Conservation (phyloP, 495 filamentous ascomycete species). For the Parachaetomium inaequale region DNA sequence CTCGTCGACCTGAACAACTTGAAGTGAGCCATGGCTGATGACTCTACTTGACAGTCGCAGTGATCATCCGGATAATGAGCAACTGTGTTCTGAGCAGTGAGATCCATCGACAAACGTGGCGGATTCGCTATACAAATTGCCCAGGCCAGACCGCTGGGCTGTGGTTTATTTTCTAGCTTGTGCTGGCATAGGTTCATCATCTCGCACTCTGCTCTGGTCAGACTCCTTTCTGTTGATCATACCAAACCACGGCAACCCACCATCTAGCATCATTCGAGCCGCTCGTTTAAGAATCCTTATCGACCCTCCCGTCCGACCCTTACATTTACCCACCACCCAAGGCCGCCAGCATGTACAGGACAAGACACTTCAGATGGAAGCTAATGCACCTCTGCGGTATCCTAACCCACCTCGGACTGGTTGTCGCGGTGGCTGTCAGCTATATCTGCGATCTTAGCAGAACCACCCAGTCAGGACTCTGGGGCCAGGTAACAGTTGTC, state of each 20-base stretch:
- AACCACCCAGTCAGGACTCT: not conserved
- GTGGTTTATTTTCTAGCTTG: not conserved
- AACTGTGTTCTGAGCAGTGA: not conserved
- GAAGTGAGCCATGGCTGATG: not conserved
- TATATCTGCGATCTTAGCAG: conserved; percentile 24
- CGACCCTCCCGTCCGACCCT: not conserved
- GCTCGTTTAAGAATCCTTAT: not conserved
- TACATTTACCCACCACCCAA: not conserved
- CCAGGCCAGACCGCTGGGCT: not conserved
- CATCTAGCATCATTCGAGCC: not conserved
- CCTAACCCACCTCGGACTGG: conserved; percentile 27
- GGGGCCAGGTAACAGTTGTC: not conserved
- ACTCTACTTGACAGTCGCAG: not conserved
- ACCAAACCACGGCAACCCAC: not conserved
- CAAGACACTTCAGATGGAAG: conserved; percentile 32
- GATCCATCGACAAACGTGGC: not conserved
- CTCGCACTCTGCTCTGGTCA: too few relatives aligned
- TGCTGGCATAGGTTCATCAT: not conserved
- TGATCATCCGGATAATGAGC: not conserved
- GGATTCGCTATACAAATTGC: not conserved
- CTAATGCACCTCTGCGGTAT: conserved; percentile 27
- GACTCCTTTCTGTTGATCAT: not conserved
- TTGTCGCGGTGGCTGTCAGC: conserved; percentile 19
- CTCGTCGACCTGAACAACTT: not conserved
- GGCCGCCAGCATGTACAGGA: conserved; percentile 25